Evolutionary conservation across 202 grass and related monocot genomes (phyloP).

Genomic region (Eragrostis tef): DNA sequence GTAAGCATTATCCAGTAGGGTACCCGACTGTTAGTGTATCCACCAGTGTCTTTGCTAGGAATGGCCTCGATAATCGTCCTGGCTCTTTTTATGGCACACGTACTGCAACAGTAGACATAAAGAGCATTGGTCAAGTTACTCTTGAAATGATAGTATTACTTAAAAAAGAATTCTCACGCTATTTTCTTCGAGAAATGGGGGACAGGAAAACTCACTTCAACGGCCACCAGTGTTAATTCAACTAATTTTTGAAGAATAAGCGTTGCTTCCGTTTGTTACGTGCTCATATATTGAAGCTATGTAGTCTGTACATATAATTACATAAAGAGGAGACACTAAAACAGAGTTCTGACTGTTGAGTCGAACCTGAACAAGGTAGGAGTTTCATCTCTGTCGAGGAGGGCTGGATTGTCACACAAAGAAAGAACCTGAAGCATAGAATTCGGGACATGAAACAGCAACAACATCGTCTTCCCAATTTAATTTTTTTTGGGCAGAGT

Average conservation of each 20-base stretch:
- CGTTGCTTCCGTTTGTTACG: too few relatives aligned
- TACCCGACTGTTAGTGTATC: conserved; percentile 69
- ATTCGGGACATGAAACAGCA: not conserved
- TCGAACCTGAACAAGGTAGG: conserved; percentile 67
- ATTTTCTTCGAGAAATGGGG: too few relatives aligned
- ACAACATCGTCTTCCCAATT: not conserved
- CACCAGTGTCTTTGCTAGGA: conserved; percentile 54
- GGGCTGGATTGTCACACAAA: conserved; percentile 69
- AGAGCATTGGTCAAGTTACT: not conserved
- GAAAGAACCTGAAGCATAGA: conserved; percentile 63
- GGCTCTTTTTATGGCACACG: conserved; percentile 64
- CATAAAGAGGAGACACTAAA: not conserved
- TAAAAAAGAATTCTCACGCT: too few relatives aligned
- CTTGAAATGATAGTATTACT: too few relatives aligned
- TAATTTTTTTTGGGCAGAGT: not conserved
- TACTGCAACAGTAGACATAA: conserved; percentile 41
- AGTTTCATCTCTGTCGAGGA: conserved; percentile 56
- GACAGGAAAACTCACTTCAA: too few relatives aligned
- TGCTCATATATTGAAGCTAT: too few relatives aligned
- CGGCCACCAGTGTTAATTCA: too few relatives aligned
- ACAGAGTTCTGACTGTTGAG: not conserved
- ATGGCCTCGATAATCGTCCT: conserved; percentile 50
- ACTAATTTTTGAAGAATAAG: too few relatives aligned
- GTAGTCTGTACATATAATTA: not conserved
- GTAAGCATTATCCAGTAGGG: too few relatives aligned